phyloP scores from a whole-genome alignment of 192 early-diverging fungal genomes.

The Linnemannia exigua region DNA sequence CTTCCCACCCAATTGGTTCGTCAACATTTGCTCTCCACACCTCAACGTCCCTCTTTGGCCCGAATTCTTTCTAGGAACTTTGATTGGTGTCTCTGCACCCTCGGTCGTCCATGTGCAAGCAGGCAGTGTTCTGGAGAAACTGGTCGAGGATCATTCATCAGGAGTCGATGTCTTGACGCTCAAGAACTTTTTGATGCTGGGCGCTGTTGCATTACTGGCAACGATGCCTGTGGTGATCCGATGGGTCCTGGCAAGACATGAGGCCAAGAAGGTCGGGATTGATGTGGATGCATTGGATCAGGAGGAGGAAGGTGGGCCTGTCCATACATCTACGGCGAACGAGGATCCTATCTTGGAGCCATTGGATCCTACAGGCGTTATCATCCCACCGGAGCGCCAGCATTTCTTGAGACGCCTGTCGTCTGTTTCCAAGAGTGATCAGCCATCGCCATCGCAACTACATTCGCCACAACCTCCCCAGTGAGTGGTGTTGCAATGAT shows the following conservation, averaged over 20 bases:
- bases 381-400: constrained; percentile 47
- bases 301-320: constrained; percentile 20
- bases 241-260: constrained; percentile 38
- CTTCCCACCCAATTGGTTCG: constrained; percentile 73
- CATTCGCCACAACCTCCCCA: neutral
- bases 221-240: constrained; percentile 64
- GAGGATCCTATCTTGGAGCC: constrained; percentile 48
- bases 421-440: constrained; percentile 2
- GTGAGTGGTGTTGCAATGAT: neutral
- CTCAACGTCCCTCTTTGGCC: constrained; percentile 63
- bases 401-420: constrained; percentile 35
- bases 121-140: constrained; percentile 65
- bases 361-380: constrained; percentile 48
- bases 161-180: constrained; percentile 59
- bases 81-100: constrained; percentile 66
- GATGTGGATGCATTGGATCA: constrained; percentile 23
- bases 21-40: constrained; percentile 71
- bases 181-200: constrained; percentile 61
- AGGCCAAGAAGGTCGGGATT: constrained; percentile 51
- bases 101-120: constrained; percentile 72
- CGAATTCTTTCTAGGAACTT: constrained; percentile 68
- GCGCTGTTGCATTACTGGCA: constrained; percentile 59
- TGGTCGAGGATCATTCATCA: constrained; percentile 60
- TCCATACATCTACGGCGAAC: neutral
- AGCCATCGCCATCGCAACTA: neutral